These are phyloP conservation scores for Chondrostereum purpureum DNA, from an alignment of 1,284 basidiomycete species.

Conservation along the genomic window DNA sequence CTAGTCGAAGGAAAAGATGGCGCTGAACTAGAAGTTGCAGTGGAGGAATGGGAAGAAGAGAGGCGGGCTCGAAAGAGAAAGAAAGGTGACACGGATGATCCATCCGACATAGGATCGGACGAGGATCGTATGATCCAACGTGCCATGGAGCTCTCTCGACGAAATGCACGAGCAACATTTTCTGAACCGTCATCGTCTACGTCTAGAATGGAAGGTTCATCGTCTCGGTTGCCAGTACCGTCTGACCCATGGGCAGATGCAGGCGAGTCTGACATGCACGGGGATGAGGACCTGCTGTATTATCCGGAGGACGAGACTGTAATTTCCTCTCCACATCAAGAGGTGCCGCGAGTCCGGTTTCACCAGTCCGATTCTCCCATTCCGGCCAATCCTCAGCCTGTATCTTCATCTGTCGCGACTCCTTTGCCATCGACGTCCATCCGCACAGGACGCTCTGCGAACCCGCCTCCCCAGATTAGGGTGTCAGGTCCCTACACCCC, in stretches of 20 bases:
- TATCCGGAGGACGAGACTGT: background rate
- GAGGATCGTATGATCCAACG: background rate
- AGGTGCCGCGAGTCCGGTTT: background rate
- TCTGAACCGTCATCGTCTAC: background rate
- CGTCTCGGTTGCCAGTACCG: background rate
- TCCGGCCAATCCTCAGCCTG: background rate
- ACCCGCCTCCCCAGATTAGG: background rate
- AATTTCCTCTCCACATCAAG: background rate
- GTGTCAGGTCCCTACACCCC: background rate
- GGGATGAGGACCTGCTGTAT: background rate
- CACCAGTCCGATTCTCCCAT: background rate
- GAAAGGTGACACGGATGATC: background rate
- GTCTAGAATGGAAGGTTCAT: background rate
- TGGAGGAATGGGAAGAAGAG: conserved; percentile 54
- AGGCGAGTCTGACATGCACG: background rate
- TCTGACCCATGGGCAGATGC: background rate
- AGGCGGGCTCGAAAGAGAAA: background rate
- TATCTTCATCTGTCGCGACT: background rate
- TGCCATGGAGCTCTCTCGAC: background rate
- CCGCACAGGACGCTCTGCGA: background rate
- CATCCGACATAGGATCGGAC: background rate
- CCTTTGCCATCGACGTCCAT: background rate
- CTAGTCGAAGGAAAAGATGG: conserved; percentile 68
- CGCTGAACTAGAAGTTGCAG: conserved; percentile 54
- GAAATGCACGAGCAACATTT: background rate